Conservation (phyloP, 1,284 basidiomycete species). For the Irpex sp. region DNA sequence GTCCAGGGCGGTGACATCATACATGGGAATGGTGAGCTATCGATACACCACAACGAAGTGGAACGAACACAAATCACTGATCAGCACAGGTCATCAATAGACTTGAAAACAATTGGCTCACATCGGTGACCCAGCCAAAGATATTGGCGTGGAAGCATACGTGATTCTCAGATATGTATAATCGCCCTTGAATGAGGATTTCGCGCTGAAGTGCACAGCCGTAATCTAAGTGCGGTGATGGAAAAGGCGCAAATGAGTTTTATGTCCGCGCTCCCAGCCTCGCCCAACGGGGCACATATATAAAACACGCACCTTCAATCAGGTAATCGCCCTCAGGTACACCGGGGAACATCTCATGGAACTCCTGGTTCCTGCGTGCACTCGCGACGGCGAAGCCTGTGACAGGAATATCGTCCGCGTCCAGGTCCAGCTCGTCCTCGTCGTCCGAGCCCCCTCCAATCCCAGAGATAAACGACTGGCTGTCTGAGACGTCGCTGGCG, state of each 20-base stretch:
- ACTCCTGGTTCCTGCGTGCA: constrained; percentile 92
- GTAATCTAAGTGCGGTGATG: constrained; percentile 63
- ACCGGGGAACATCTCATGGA: constrained; percentile 87
- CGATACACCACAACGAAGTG: not conserved
- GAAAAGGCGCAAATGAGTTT: not conserved
- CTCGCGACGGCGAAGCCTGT: constrained; percentile 97
- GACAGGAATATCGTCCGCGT: constrained; percentile 72
- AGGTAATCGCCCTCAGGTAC: constrained; percentile 97
- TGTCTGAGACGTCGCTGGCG: constrained; percentile 27
- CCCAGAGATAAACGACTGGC: constrained; percentile 28
- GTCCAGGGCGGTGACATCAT: constrained; percentile 87
- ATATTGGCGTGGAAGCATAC: constrained; percentile 99
- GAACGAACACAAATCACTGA: not conserved
- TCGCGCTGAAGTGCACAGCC: constrained; percentile 96
- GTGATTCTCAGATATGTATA: constrained; percentile 98
- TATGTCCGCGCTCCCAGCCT: not conserved
- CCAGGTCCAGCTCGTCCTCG: constrained; percentile 47
- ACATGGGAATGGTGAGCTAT: constrained; percentile 88
- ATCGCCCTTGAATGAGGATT: constrained; percentile 92
- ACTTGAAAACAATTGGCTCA: constrained; percentile 38
- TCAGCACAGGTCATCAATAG: not conserved
- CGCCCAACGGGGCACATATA: constrained; percentile 10
- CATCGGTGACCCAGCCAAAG: constrained; percentile 98
- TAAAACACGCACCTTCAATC: constrained; percentile 77
- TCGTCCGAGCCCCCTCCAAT: constrained; percentile 30